These are phyloP conservation scores for Balamuthia mandrillaris DNA, from an alignment of 208 protist species.

Conservation along the genomic window DNA sequence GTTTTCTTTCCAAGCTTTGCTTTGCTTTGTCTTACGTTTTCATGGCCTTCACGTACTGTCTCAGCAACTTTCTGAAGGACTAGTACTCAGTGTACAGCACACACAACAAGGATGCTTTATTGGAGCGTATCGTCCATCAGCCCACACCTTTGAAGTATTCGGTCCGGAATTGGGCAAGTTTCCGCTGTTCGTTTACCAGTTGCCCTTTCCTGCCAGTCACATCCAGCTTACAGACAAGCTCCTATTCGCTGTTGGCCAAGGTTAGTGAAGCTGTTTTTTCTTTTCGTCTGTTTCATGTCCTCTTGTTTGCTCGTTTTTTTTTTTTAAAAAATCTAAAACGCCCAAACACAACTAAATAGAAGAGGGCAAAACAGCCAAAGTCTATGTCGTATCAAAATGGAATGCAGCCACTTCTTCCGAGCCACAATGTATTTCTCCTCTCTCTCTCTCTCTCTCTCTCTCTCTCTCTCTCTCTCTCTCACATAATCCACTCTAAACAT, in stretches of 20 bases:
- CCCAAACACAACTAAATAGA: no score
- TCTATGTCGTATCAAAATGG: not conserved
- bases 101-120: no score
- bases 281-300: not conserved
- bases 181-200: not conserved
- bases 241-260: not conserved
- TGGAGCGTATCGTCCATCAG: not conserved
- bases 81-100: no score
- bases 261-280: not conserved
- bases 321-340: not conserved
- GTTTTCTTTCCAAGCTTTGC: no score
- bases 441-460: not conserved
- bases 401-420: not conserved
- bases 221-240: not conserved
- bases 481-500: not conserved
- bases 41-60: no score
- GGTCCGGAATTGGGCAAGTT: constrained; percentile 13
- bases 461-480: not conserved
- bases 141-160: constrained; percentile 6
- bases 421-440: not conserved
- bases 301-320: not conserved
- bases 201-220: not conserved
- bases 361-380: not conserved
- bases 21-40: no score
- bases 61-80: no score